Conservation (phyloP, 352 stramenopile genomes). For the Phytophthora rubi region DNA sequence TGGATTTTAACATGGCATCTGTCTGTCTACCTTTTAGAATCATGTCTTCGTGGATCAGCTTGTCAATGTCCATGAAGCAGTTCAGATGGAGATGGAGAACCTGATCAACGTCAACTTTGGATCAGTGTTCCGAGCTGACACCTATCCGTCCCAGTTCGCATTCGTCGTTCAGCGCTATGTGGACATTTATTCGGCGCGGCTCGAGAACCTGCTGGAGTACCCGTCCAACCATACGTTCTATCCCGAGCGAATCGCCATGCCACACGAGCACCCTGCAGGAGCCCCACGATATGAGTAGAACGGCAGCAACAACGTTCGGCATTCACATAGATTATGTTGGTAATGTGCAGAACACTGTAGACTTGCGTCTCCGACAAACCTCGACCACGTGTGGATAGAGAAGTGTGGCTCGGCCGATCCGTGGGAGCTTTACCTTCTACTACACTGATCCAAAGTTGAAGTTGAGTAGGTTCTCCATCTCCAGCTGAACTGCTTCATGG, state of each 20-base stretch:
- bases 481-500: conserved; percentile 63
- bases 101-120: conserved; percentile 90
- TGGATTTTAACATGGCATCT: neutral
- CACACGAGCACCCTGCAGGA: conserved; percentile 51
- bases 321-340: neutral
- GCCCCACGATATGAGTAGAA: conserved; percentile 7
- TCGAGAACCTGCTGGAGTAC: conserved; percentile 87
- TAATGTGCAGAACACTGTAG: neutral
- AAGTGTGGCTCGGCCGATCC: too few species aligned
- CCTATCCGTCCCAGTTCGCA: conserved; percentile 87
- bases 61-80: conserved; percentile 62
- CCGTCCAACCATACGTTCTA: conserved; percentile 88
- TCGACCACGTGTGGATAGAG: too few species aligned
- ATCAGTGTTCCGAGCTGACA: conserved; percentile 85
- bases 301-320: neutral
- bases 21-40: conserved; percentile 37
- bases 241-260: conserved; percentile 67
- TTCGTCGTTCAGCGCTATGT: conserved; percentile 90
- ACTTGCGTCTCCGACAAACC: neutral
- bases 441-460: conserved; percentile 88
- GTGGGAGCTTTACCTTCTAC: too few species aligned
- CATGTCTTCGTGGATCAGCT: conserved; percentile 70
- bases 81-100: conserved; percentile 76
- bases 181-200: conserved; percentile 87
- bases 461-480: conserved; percentile 87